Conservation (phyloP, 1,139 yeast species). For the Scheffersomyces parashehatae region DNA sequence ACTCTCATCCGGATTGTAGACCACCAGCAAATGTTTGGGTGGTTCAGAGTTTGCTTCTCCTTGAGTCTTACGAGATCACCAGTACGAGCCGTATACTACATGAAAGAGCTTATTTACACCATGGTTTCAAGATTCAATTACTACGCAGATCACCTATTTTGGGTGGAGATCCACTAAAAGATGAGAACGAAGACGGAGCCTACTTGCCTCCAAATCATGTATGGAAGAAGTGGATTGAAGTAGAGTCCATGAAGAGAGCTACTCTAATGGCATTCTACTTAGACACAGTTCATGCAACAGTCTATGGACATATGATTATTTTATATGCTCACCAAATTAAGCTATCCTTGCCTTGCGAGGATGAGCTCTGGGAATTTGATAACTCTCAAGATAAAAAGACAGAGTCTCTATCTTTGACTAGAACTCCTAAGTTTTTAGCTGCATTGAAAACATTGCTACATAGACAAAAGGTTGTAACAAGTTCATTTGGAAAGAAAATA, state of each 20-base stretch:
- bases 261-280: slow-evolving; percentile 33
- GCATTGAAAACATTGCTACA: slow-evolving; percentile 59
- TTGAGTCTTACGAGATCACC: slow-evolving; percentile 63
- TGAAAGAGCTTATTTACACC: slow-evolving; percentile 73
- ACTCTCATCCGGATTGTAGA: slow-evolving; percentile 56
- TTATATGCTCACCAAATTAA: slow-evolving; percentile 34
- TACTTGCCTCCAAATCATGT: slow-evolving; percentile 6
- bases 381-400: slow-evolving; percentile 8
- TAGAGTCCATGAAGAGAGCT: slow-evolving; percentile 33
- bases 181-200: slow-evolving; percentile 10
- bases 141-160: slow-evolving; percentile 70
- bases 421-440: slow-evolving; percentile 38
- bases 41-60: slow-evolving; percentile 57
- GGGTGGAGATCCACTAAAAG: slow-evolving; percentile 56
- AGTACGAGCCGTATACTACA: slow-evolving; percentile 53
- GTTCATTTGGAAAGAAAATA: slow-evolving; percentile 61
- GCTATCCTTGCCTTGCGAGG: slow-evolving; percentile 32
- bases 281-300: slow-evolving; percentile 33
- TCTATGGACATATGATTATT: slow-evolving; percentile 31
- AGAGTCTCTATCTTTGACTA: slow-evolving; percentile 6
- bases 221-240: slow-evolving; percentile 36
- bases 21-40: slow-evolving; percentile 62
- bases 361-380: slow-evolving; percentile 31
- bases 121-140: slow-evolving; percentile 72
- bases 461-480: slow-evolving; percentile 49